Evolutionary conservation across 1,284 basidiomycete genomes (phyloP), one percentile per base, ranked within the genome.

Genomic region (Volvariella surrecta): DNA sequence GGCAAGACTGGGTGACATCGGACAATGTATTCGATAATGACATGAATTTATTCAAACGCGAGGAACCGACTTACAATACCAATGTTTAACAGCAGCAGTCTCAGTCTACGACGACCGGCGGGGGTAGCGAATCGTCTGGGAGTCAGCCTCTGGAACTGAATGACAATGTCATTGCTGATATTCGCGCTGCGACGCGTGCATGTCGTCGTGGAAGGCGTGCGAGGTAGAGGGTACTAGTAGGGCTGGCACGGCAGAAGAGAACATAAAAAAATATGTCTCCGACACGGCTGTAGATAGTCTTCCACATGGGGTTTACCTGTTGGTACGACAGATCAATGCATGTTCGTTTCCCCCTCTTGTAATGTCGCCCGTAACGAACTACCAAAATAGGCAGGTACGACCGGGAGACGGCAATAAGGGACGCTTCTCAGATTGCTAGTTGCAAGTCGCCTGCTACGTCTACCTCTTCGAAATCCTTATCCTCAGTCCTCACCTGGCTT

Each of bases 141-240:
- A 31, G 30, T 9, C 15, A 31, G 9, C 30, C 9, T 9, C 9
- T 54, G 16, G 46, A 32, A 32, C 48, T 54, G 49, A 50, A 53
- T 34, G 40, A 39, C 40, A 49, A 53, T 22, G 48, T 49, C 32
- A 53, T 61, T 40, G 40, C 44, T 39, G 50, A 55, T 17, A 59
- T 60, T 34, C 51, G 59, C 18, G 50, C 49, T 0, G 59, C 59
- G 32, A 60, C 56, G 32, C 50, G 46, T 43, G 51, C 51, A 49
- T 52, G 52, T 55, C 57, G 10, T 56, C 58, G 32, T 61, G 58
- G 59, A 60, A 55, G 44, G 54, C 58, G 11, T 60, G 55, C 40
- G 43, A 52, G 46, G 46, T 58, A 24, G 59, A 61, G 45, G 53
- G 51, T 37, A 58, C 52, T 16, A 52, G 48, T 48, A 60, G 59